Percentiles rank a stretch among this genome's conserved stretches.
These are phyloP conservation scores for Rhodosorus marinus DNA, from an alignment of 23 red algal genomes.

Conservation along the genomic window DNA sequence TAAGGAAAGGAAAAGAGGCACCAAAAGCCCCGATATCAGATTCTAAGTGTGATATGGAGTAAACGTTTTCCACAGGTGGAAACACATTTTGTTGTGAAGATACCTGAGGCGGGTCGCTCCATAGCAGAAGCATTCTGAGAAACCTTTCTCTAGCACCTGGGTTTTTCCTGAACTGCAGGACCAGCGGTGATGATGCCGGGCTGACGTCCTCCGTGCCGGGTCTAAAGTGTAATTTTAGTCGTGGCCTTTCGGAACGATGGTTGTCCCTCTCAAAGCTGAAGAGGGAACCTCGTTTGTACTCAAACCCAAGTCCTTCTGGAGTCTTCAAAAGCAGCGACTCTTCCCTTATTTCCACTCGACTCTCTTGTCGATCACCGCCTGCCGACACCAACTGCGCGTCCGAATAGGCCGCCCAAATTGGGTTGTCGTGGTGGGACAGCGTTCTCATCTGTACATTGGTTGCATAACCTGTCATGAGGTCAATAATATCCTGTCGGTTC, in stretches of 20 bases:
- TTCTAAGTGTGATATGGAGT: too few relatives aligned
- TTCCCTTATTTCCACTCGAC: background rate
- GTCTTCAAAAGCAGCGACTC: slow-evolving; percentile 4
- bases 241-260: slow-evolving; percentile 18
- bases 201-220: slow-evolving; percentile 3
- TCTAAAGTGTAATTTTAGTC: slow-evolving; percentile 21
- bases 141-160: slow-evolving; percentile 31
- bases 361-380: background rate
- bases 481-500: slow-evolving; percentile 79
- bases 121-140: slow-evolving; percentile 24
- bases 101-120: slow-evolving; percentile 20
- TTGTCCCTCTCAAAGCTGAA: slow-evolving; percentile 12
- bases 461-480: slow-evolving; percentile 63
- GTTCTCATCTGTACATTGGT: slow-evolving; percentile 1
- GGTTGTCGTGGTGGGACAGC: background rate
- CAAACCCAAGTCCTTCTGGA: background rate
- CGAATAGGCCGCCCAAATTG: slow-evolving; percentile 1
- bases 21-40: too few relatives aligned
- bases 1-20: too few relatives aligned
- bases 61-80: too few relatives aligned
- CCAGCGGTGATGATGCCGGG: slow-evolving; percentile 41
- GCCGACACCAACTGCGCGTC: slow-evolving; percentile 4
- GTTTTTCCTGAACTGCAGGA: slow-evolving; percentile 33
- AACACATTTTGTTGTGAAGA: too few relatives aligned
- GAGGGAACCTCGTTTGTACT: background rate